phyloP scores from a whole-genome alignment of 2,329 filamentous ascomycete genomes.

The Aspergillus ibericus region DNA sequence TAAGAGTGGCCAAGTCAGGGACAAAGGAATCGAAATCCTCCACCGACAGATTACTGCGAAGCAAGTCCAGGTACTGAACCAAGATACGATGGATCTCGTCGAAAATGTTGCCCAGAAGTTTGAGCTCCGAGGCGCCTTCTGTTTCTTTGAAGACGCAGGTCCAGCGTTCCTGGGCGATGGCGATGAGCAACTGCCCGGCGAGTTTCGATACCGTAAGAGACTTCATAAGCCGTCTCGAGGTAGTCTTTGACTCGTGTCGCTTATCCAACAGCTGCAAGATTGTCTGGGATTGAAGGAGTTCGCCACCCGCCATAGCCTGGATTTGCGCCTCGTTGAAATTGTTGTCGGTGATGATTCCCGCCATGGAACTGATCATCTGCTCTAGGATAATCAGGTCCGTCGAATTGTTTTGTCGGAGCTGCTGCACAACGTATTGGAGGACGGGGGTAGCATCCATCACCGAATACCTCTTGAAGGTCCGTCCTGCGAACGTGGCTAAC shows the following conservation, averaged over 20 bases:
- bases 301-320: conserved; percentile 82
- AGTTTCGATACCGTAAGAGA: conserved; percentile 76
- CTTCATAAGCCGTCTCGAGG: conserved; percentile 76
- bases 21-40: conserved; percentile 77
- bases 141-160: conserved; percentile 78
- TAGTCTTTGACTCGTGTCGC: conserved; percentile 71
- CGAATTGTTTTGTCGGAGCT: conserved; percentile 77
- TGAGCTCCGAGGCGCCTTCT: conserved; percentile 70
- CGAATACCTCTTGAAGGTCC: conserved; percentile 82
- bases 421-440: conserved; percentile 83
- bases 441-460: conserved; percentile 82
- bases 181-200: conserved; percentile 79
- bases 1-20: conserved; percentile 71
- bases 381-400: conserved; percentile 90
- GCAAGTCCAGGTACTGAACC: conserved; percentile 82
- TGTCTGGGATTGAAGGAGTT: conserved; percentile 74
- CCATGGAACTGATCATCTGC: conserved; percentile 89
- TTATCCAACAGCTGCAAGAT: conserved; percentile 78
- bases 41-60: conserved; percentile 74
- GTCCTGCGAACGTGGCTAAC: conserved; percentile 84
- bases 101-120: conserved; percentile 81
- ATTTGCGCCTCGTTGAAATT: conserved; percentile 89
- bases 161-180: conserved; percentile 85
- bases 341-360: conserved; percentile 81
- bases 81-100: conserved; percentile 88